These are phyloP conservation scores for Excoecaria agallocha DNA, from an alignment of 345 rosid genomes.

Conservation along the genomic window DNA sequence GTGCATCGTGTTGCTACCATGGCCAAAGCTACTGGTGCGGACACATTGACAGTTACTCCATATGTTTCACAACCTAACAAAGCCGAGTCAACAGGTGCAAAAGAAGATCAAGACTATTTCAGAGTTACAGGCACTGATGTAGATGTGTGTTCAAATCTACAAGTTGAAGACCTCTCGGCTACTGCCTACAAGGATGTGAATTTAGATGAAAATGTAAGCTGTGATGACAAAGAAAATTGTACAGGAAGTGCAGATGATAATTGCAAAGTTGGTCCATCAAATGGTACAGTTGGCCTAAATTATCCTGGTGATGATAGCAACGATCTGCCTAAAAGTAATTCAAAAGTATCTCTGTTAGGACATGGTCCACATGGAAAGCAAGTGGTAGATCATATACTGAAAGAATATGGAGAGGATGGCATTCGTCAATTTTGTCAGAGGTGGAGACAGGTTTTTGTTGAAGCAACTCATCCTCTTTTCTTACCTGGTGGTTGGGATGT, in stretches of 20 bases:
- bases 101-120: slow-evolving; percentile 20
- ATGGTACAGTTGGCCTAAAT: slow-evolving; percentile 25
- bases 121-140: slow-evolving; percentile 16
- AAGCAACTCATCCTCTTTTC: slow-evolving; percentile 72
- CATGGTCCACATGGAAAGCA: slow-evolving; percentile 97
- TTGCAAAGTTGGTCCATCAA: slow-evolving; percentile 13
- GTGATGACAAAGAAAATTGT: slow-evolving; percentile 25
- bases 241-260: slow-evolving; percentile 31
- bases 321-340: slow-evolving; percentile 39
- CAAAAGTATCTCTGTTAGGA: slow-evolving; percentile 77
- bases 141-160: slow-evolving; percentile 23
- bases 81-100: slow-evolving; percentile 13
- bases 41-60: slow-evolving; percentile 13
- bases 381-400: slow-evolving; percentile 67
- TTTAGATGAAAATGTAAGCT: slow-evolving; percentile 22
- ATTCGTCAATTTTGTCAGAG: slow-evolving; percentile 72
- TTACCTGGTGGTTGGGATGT: slow-evolving; percentile 91
- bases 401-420: slow-evolving; percentile 71
- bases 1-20: slow-evolving; percentile 14
- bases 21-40: slow-evolving; percentile 14
- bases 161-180: not conserved
- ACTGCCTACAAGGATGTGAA: too few relatives aligned
- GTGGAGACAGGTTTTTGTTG: slow-evolving; percentile 93
- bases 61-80: slow-evolving; percentile 18
- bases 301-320: slow-evolving; percentile 31